A percentile compares a stretch with the other conserved stretches of the same genome.
These are phyloP conservation scores for Neurospora sp. DNA, from an alignment of 495 filamentous ascomycete species.

Conservation along the genomic window DNA sequence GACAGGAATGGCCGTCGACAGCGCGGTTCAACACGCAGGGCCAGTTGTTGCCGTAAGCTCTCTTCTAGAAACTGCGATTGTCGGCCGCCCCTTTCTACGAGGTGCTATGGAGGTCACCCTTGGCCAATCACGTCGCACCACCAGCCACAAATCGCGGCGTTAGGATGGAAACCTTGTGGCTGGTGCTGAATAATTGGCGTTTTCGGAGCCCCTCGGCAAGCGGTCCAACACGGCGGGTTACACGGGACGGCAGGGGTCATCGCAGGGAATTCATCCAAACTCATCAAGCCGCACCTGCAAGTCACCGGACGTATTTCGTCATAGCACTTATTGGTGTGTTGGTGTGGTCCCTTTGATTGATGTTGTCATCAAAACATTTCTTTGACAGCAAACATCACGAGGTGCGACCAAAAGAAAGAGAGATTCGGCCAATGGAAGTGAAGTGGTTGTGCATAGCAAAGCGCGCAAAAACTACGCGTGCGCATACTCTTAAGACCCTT, in stretches of 20 bases:
- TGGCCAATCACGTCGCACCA: neutral
- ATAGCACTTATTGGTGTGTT: neutral
- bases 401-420: neutral
- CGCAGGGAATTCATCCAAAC: neutral
- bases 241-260: neutral
- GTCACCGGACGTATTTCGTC: neutral
- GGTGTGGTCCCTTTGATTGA: neutral
- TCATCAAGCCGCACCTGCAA: neutral
- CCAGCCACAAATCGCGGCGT: neutral
- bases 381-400: neutral
- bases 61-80: neutral
- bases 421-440: neutral
- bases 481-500: neutral
- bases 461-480: neutral
- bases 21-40: neutral
- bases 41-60: neutral
- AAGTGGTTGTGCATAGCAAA: neutral
- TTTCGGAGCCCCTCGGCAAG: neutral
- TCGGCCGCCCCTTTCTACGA: neutral
- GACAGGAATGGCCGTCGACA: neutral
- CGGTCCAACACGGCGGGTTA: neutral
- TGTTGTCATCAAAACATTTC: neutral
- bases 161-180: neutral
- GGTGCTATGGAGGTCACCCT: neutral
- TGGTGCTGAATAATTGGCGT: neutral